Base-by-base conservation (phyloP, 164 flowering plant species). In the Vitis rupestris region DNA sequence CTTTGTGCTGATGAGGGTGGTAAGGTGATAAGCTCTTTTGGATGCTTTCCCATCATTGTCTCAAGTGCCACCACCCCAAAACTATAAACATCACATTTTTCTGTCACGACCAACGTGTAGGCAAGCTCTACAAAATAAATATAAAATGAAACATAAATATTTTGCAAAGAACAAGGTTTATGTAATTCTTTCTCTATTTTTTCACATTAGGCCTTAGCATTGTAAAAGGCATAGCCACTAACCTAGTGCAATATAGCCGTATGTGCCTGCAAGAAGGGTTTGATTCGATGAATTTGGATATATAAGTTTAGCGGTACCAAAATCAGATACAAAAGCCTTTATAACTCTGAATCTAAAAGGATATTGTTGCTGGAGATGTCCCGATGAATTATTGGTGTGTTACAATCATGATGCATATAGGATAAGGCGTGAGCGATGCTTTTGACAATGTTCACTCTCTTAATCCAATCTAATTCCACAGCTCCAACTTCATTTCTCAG, bases 201-300 rank as follows among this genome's bases (percentile, higher is more conserved):
- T 23, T 23, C 27, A 1, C 27, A 23, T 23, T 23, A 23, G 27
- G 27, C 27, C 27, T 1, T 23, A 23, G 27, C 27, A 23, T 23
- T 23, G 27, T 23, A 23, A 23, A 23, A 23, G 27, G 27, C 27
- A 1, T 23, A 23, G 27, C 2, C 27, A 17, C 3, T 63, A 4
- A 77, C 80, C 77, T 62, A 74, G 80, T 13, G 80, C 77, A 53
- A 75, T 50, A 56, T 75, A 75, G 7, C 78, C 74, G 15, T 53
- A 66, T 13, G 66, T 72, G 9, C 70, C 70, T 10, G 53, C 70
- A 15, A 55, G 17, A 0, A 66, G 0, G 9, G 75, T 66, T 31
- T 47, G 60, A 59, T 61, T 72, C 48, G 65, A 72, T 10, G 70
- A 65, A 53, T 66, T 49, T 1, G 61, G 65, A 50, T 71, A 15